Conservation (phyloP, 805 yeast genomes). For the Kazachstania psychrophila region DNA sequence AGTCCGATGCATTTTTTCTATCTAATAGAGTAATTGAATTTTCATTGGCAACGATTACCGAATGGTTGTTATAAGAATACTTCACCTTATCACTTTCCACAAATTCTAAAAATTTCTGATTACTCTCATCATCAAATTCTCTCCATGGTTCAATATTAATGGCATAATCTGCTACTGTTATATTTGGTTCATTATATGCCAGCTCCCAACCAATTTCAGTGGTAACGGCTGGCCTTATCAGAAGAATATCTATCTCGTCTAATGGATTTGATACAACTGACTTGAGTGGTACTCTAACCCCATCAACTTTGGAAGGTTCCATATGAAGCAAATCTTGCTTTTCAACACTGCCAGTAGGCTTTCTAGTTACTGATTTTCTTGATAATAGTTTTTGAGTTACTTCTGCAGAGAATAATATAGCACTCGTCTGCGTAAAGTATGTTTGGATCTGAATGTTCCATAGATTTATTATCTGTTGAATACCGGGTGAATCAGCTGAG, state of each 20-base stretch:
- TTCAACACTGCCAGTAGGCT: no score
- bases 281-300: no score
- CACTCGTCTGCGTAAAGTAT: constrained; percentile 18
- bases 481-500: no score
- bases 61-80: constrained; percentile 2
- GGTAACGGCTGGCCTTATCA: constrained; percentile 18
- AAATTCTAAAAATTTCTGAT: not conserved
- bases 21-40: constrained; percentile 8
- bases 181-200: constrained; percentile 28
- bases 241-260: constrained; percentile 22
- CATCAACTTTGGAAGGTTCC: no score
- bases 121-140: constrained; percentile 1
- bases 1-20: constrained; percentile 10
- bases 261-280: constrained; percentile 8
- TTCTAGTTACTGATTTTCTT: constrained; percentile 10
- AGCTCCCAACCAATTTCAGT: constrained; percentile 22
- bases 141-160: constrained; percentile 20
- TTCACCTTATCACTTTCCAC: not conserved
- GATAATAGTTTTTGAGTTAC: constrained; percentile 16
- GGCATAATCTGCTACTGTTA: constrained; percentile 23
- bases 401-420: constrained; percentile 22
- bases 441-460: constrained; percentile 23
- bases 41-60: constrained; percentile 10
- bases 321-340: no score
- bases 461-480: constrained; percentile 18